phyloP scores from a whole-genome alignment of 495 filamentous ascomycete species.

The Sphaerosporella brunnea region DNA sequence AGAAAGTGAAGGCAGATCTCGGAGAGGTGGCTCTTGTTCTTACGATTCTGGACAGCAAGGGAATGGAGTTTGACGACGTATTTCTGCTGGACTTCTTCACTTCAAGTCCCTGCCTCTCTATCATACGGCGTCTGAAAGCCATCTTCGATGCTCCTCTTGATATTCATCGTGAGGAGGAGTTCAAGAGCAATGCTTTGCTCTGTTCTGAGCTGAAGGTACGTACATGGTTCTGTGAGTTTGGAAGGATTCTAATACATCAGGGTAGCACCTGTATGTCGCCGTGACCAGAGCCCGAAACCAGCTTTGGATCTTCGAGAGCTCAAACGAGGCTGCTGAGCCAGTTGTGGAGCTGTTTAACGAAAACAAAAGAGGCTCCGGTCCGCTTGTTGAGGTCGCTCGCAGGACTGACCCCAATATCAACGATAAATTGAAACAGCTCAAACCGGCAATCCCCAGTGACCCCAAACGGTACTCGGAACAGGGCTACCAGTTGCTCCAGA shows the following conservation, averaged over 20 bases:
- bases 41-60: conserved; percentile 32
- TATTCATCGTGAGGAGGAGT: background rate
- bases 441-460: conserved; percentile 5
- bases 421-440: conserved; percentile 1
- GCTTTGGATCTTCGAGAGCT: conserved; percentile 7
- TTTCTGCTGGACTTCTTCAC: conserved; percentile 28
- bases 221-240: background rate
- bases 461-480: conserved; percentile 5
- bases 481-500: conserved; percentile 13
- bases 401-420: background rate
- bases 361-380: background rate
- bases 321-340: background rate
- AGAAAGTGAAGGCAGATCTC: conserved; percentile 23
- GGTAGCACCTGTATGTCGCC: conserved; percentile 10
- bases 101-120: background rate
- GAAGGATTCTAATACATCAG: no score
- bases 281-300: conserved; percentile 4
- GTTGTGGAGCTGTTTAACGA: background rate
- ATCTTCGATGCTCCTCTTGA: background rate
- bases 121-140: background rate
- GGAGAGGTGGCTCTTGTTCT: conserved; percentile 27
- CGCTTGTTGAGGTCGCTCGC: conserved; percentile 1
- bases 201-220: conserved; percentile 4
- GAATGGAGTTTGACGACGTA: conserved; percentile 35
- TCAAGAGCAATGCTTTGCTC: conserved; percentile 2